phyloP scores from a whole-genome alignment of 2,329 filamentous ascomycete species.

The Aspergillus brunneoviolaceus region DNA sequence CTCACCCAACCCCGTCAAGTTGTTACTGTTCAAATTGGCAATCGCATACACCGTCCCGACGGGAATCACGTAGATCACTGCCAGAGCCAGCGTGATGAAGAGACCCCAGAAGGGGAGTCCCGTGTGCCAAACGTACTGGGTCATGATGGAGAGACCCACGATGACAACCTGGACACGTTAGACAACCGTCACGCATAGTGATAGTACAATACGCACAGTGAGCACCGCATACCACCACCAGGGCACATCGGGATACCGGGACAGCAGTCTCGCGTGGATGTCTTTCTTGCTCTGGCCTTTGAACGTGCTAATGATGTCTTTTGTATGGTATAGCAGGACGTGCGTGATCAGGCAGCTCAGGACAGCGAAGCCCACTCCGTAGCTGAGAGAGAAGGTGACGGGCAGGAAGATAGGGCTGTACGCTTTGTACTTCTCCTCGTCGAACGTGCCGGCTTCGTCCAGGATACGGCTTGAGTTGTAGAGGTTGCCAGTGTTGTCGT shows the following conservation, averaged over 20 bases:
- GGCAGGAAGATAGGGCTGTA: constrained; percentile 64
- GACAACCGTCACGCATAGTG: constrained; percentile 18
- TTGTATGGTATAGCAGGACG: constrained; percentile 22
- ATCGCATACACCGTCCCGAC: constrained; percentile 44
- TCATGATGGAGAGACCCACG: constrained; percentile 34
- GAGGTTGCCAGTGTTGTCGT: constrained; percentile 46
- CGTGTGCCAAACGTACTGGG: constrained; percentile 30
- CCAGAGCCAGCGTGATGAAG: constrained; percentile 40
- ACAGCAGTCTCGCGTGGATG: constrained; percentile 40
- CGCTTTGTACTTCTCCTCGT: constrained; percentile 57
- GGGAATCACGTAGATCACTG: constrained; percentile 41
- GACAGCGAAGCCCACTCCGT: constrained; percentile 64
- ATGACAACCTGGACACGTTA: constrained; percentile 47
- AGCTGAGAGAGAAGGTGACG: constrained; percentile 51
- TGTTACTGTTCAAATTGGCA: constrained; percentile 43
- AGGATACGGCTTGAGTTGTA: constrained; percentile 61
- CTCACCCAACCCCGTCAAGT: constrained; percentile 41
- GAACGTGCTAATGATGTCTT: constrained; percentile 22
- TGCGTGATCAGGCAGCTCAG: constrained; percentile 49
- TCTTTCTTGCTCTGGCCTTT: constrained; percentile 33
- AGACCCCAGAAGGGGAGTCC: constrained; percentile 43
- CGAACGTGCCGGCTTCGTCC: constrained; percentile 51
- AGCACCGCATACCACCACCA: constrained; percentile 42
- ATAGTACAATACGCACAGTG: constrained; percentile 16
- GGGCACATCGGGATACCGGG: constrained; percentile 35